These are phyloP conservation scores for Leccinum rimulosum DNA, from an alignment of 768 basidiomycete species.

Conservation along the genomic window DNA sequence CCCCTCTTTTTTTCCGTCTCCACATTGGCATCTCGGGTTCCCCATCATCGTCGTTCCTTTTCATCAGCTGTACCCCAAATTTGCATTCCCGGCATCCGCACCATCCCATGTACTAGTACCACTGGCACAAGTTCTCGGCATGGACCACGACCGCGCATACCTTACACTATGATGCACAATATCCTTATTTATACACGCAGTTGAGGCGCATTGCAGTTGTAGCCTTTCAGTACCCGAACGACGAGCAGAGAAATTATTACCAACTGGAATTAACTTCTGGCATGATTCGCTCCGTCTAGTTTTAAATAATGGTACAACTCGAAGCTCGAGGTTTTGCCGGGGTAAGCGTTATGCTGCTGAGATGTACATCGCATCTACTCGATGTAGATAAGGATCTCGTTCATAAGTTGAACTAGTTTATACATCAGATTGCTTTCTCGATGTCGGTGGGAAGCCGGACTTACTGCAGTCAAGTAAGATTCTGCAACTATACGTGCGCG, in stretches of 20 bases:
- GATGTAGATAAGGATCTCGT: conserved; percentile 7
- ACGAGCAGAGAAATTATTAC: conserved; percentile 3
- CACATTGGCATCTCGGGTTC: conserved; percentile 3
- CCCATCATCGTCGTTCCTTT: conserved; percentile 3
- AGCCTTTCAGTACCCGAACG: conserved; percentile 12
- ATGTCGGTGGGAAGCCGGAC: conserved; percentile 25
- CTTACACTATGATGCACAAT: conserved; percentile 19
- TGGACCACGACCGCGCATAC: conserved; percentile 25
- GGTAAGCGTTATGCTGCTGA: conserved; percentile 10
- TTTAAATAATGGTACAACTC: conserved; percentile 16
- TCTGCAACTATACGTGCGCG: conserved; percentile 97
- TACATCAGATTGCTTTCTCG: conserved; percentile 5
- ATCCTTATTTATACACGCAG: conserved; percentile 20
- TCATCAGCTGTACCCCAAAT: conserved; percentile 15
- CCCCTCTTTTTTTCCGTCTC: neutral
- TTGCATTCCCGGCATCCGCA: conserved; percentile 27
- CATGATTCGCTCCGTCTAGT: neutral
- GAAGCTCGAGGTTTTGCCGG: conserved; percentile 4
- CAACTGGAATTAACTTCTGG: conserved; percentile 3
- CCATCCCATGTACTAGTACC: conserved; percentile 22
- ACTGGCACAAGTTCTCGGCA: conserved; percentile 13
- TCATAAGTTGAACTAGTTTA: conserved; percentile 27
- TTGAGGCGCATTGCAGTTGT: conserved; percentile 22
- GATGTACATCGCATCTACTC: conserved; percentile 17
- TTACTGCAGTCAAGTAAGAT: conserved; percentile 88